These are phyloP conservation scores for Fomitopsis serialis DNA, from an alignment of 768 basidiomycete species.

Conservation along the genomic window DNA sequence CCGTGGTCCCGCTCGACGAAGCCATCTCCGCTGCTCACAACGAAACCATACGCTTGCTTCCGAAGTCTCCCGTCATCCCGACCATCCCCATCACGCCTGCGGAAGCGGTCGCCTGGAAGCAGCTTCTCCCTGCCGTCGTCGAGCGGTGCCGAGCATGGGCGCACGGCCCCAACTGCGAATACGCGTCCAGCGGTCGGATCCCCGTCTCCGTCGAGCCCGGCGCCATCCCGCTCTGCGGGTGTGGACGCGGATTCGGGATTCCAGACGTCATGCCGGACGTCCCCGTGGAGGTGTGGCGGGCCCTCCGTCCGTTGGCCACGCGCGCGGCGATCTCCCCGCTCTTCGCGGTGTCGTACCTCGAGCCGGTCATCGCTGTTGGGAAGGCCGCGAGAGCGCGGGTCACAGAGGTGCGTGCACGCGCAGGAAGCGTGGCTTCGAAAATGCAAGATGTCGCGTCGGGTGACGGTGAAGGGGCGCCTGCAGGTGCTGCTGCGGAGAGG, in stretches of 20 bases:
- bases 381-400: too few species aligned
- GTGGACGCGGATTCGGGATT: slow-evolving; percentile 35
- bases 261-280: slow-evolving; percentile 32
- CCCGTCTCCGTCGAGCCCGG: slow-evolving; percentile 35
- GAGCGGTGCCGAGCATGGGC: slow-evolving; percentile 52
- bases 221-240: slow-evolving; percentile 42
- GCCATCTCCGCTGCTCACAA: slow-evolving; percentile 14
- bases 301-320: slow-evolving; percentile 38
- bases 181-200: slow-evolving; percentile 26
- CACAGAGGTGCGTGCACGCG: background rate
- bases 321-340: slow-evolving; percentile 47
- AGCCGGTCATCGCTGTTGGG: slow-evolving; percentile 21
- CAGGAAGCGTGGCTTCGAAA: background rate
- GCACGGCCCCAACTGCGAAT: slow-evolving; percentile 44
- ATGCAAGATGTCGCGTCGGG: slow-evolving; percentile 19
- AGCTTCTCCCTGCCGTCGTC: slow-evolving; percentile 42
- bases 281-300: slow-evolving; percentile 28
- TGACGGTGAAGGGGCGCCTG: slow-evolving; percentile 4
- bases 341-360: slow-evolving; percentile 45
- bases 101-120: slow-evolving; percentile 43
- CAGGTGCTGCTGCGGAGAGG: slow-evolving; percentile 7
- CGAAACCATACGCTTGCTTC: slow-evolving; percentile 26
- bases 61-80: background rate
- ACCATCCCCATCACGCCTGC: slow-evolving; percentile 18
- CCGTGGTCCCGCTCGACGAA: slow-evolving; percentile 33